Evolutionary conservation across 495 filamentous ascomycete species (phyloP).

Genomic region (Podospora pseudocomata): DNA sequence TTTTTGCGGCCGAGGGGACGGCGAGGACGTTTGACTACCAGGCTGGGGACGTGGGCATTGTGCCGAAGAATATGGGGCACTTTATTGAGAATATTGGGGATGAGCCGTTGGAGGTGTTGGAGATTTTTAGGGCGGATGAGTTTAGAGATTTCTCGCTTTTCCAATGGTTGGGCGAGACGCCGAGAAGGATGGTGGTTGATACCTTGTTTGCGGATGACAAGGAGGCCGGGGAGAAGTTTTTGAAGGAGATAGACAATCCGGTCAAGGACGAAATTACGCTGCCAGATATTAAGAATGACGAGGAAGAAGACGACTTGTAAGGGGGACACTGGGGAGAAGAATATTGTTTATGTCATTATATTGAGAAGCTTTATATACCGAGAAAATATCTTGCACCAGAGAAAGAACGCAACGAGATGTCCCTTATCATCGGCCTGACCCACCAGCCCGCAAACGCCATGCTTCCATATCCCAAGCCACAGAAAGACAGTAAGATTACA

Average conservation of each 20-base stretch:
- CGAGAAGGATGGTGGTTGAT: slow-evolving; percentile 57
- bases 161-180: slow-evolving; percentile 68
- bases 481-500: slow-evolving; percentile 13
- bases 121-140: slow-evolving; percentile 56
- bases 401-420: background rate
- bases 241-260: slow-evolving; percentile 51
- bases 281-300: slow-evolving; percentile 4
- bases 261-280: slow-evolving; percentile 44
- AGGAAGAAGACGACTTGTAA: slow-evolving; percentile 11
- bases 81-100: slow-evolving; percentile 62
- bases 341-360: background rate
- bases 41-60: slow-evolving; percentile 57
- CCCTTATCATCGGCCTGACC: background rate
- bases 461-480: background rate
- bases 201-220: slow-evolving; percentile 56
- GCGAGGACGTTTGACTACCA: slow-evolving; percentile 48
- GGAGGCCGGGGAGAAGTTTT: slow-evolving; percentile 53
- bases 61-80: slow-evolving; percentile 59
- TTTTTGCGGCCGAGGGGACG: slow-evolving; percentile 47
- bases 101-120: slow-evolving; percentile 57
- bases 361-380: background rate
- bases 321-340: background rate
- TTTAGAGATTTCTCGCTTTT: slow-evolving; percentile 63
- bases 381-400: background rate
- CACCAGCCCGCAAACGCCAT: background rate